A percentile compares a stretch with the other conserved stretches of the same genome.
phyloP scores from a whole-genome alignment of 2,329 filamentous ascomycete genomes.

The Rugonectria rugulosa region DNA sequence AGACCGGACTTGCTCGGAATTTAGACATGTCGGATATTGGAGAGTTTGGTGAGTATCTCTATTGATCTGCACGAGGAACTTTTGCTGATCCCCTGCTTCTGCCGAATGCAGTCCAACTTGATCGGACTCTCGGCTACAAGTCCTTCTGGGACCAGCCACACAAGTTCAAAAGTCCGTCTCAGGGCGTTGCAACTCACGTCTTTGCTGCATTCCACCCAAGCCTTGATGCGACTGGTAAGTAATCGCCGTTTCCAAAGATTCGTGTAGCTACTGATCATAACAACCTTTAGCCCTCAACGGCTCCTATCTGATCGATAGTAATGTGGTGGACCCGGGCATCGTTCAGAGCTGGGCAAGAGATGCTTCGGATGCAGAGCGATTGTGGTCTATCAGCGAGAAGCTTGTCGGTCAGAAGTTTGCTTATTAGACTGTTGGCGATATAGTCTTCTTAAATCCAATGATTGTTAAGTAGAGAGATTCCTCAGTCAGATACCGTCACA shows the following conservation, averaged over 20 bases:
- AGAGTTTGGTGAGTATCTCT: background rate
- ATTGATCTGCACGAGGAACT: background rate
- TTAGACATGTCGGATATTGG: background rate
- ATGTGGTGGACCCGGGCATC: background rate
- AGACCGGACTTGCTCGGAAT: background rate
- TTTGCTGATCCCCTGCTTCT: no score
- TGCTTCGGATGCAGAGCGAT: background rate
- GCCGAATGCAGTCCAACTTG: slow-evolving; percentile 1
- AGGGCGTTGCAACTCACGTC: slow-evolving; percentile 6
- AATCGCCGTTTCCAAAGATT: no score
- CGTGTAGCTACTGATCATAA: background rate
- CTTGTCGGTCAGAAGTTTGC: background rate
- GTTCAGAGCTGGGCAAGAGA: background rate
- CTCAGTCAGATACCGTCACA: no score
- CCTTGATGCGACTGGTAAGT: background rate
- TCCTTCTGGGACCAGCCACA: background rate
- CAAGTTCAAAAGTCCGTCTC: slow-evolving; percentile 5
- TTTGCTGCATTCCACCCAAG: slow-evolving; percentile 2
- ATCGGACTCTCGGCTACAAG: background rate
- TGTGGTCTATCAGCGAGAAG: background rate
- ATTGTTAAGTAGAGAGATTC: no score
- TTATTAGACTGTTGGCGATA: no score
- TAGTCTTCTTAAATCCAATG: no score
- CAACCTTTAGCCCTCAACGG: background rate
- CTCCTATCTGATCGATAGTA: background rate